phyloP scores from a whole-genome alignment of 225 moss, liverwort and hornwort genomes.

The Bryum argenteum region DNA sequence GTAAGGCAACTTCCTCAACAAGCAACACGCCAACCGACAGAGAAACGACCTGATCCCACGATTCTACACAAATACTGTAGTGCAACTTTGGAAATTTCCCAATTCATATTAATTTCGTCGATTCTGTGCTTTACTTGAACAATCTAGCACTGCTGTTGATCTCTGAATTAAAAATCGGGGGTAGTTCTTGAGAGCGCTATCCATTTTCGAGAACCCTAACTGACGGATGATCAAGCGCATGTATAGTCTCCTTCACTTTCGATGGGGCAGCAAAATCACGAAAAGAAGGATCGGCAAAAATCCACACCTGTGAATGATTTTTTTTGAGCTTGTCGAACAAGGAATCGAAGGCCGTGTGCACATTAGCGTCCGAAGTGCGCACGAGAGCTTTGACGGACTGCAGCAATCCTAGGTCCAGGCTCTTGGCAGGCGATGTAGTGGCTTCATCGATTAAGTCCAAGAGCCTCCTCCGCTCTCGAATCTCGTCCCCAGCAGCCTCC shows the following conservation, averaged over 20 bases:
- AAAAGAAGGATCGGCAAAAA: not conserved
- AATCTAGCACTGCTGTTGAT: no score
- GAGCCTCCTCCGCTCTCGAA: conserved; percentile 54
- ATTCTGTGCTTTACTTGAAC: not conserved
- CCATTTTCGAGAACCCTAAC: not conserved
- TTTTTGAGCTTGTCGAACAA: conserved; percentile 81
- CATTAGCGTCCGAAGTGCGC: conserved; percentile 77
- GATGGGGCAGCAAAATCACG: not conserved
- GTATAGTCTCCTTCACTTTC: no score
- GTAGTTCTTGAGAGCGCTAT: no score
- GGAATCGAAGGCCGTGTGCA: conserved; percentile 68
- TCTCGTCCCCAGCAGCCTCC: conserved; percentile 29
- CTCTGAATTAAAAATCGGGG: no score
- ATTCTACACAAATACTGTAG: not conserved
- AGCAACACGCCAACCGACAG: not conserved
- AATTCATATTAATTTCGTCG: not conserved
- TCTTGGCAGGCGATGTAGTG: conserved; percentile 73
- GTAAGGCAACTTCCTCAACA: not conserved
- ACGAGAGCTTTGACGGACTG: conserved; percentile 70
- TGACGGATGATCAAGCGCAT: no score
- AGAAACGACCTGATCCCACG: not conserved
- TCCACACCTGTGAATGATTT: conserved; percentile 83
- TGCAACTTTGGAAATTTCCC: not conserved
- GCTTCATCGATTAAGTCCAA: conserved; percentile 76
- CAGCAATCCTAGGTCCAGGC: conserved; percentile 70